phyloP scores from a whole-genome alignment of 2,329 filamentous ascomycete species.

The Byssothecium circinans region DNA sequence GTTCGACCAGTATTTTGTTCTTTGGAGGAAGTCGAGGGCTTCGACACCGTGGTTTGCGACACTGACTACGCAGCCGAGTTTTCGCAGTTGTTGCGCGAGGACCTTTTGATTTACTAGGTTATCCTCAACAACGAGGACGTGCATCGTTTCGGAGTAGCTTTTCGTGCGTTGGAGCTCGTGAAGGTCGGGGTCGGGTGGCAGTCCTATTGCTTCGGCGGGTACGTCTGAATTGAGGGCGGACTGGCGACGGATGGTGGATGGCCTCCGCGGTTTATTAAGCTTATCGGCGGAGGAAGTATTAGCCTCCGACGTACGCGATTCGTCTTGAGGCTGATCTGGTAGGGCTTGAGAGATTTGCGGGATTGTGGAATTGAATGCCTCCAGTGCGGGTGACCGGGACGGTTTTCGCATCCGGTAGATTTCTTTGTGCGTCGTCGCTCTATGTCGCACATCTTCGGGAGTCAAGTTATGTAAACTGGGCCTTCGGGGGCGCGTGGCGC shows the following conservation, averaged over 20 bases:
- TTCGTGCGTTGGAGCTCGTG: not conserved
- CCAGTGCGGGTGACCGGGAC: not conserved
- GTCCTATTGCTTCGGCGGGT: not conserved
- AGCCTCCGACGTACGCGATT: conserved; percentile 4
- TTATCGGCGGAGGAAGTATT: not conserved
- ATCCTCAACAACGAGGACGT: conserved; percentile 42
- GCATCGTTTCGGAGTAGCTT: conserved; percentile 11
- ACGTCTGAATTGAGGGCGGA: conserved; percentile 1
- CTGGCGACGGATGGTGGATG: conserved; percentile 1
- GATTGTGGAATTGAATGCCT: not conserved
- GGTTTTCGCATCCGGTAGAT: conserved; percentile 4
- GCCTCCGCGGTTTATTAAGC: not conserved
- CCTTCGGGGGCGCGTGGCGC: not conserved
- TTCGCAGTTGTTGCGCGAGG: conserved; percentile 43
- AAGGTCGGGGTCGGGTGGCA: not conserved
- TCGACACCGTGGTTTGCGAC: conserved; percentile 45
- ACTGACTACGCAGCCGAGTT: conserved; percentile 38
- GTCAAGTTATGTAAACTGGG: conserved; percentile 2
- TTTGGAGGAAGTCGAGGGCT: conserved; percentile 39
- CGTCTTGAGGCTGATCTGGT: not conserved
- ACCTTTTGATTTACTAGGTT: conserved; percentile 48
- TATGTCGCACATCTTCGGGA: conserved; percentile 12
- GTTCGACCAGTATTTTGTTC: conserved; percentile 23
- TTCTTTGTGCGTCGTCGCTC: conserved; percentile 4
- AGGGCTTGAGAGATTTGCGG: not conserved